Base-by-base conservation (phyloP, 2,329 filamentous ascomycete species). In the Tolypocladium paradoxum region DNA sequence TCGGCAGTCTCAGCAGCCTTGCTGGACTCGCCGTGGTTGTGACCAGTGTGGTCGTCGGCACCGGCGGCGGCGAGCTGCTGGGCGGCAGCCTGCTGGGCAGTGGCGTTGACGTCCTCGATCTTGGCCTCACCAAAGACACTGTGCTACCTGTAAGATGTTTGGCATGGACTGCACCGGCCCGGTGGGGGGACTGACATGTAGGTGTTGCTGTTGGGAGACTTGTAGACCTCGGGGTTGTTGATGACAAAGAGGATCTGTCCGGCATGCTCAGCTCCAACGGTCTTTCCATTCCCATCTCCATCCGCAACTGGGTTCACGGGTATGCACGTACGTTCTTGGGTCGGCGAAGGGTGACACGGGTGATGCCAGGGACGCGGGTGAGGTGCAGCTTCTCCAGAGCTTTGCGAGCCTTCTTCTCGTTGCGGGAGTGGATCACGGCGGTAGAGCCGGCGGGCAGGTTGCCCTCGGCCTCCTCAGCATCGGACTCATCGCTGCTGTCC, bases 371-470 rank as follows among this genome's bases (percentile, higher is more conserved):
- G 64, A 99, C 87, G 70, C 92, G 90, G 82, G 90, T 93, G 71
- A 99, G 80, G 72, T 95, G 91, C 70, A 97, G 85, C 85, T 99
- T 99, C 75, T 90, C 88, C 72, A 99, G 95, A 69, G 91, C 90
- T 84, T 99, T 99, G 78, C 93, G 87, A 67, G 93, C 95, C 86
- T 99, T 99, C 88, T 99, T 99, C 87, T 99, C 93, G 79, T 97
- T 97, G 75, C 93, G 90, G 71, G 90, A 96, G 83, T 97, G 92
- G 69, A 99, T 86, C 66, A 93, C 84, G 69, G 92, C 87, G 61
- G 87, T 84, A 68, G 90, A 88, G 70, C 92, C 93, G 63, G 88
- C 86, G 70, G 92, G 90, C 62, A 82, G 71, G 63, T 82, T 82
- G 58, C 82, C 85, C 73, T 93, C 90, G 65, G 82, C 87, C 65